A percentile compares a stretch with the other conserved stretches of the same genome.
phyloP scores from a whole-genome alignment of 108 stramenopile species.

The Craspedostauros australis region DNA sequence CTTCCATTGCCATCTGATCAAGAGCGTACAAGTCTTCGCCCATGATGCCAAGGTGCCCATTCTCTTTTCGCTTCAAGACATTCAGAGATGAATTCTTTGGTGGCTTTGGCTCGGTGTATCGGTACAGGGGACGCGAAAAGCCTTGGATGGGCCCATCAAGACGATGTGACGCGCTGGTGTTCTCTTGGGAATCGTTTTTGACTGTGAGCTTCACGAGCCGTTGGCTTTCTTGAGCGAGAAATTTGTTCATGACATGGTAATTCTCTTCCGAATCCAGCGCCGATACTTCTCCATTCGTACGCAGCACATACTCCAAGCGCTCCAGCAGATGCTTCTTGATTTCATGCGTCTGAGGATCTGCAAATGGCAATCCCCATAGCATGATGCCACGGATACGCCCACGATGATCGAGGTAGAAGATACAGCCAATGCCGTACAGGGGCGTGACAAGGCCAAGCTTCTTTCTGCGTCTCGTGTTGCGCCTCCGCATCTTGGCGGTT shows the following conservation, averaged over 20 bases:
- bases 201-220: slow-evolving; percentile 49
- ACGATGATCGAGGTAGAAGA: slow-evolving; percentile 70
- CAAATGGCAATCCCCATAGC: slow-evolving; percentile 82
- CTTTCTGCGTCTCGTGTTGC: not conserved
- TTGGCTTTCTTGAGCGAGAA: slow-evolving; percentile 53
- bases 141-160: slow-evolving; percentile 23
- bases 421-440: slow-evolving; percentile 73
- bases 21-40: slow-evolving; percentile 70
- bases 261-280: slow-evolving; percentile 58
- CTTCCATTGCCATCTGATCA: slow-evolving; percentile 16
- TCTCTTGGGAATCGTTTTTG: slow-evolving; percentile 12
- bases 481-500: not conserved
- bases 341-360: slow-evolving; percentile 20
- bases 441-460: slow-evolving; percentile 13
- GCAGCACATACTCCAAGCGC: slow-evolving; percentile 48
- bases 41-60: slow-evolving; percentile 35
- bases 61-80: slow-evolving; percentile 53
- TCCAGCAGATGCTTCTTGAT: slow-evolving; percentile 50
- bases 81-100: slow-evolving; percentile 39
- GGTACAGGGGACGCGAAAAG: slow-evolving; percentile 53
- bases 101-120: slow-evolving; percentile 60
- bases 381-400: slow-evolving; percentile 72
- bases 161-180: slow-evolving; percentile 16
- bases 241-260: slow-evolving; percentile 37
- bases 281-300: slow-evolving; percentile 57